Evolutionary conservation across 1,139 yeast genomes (phyloP), one percentile per base, ranked within the genome.

Genomic region (Kodamaea sp.): DNA sequence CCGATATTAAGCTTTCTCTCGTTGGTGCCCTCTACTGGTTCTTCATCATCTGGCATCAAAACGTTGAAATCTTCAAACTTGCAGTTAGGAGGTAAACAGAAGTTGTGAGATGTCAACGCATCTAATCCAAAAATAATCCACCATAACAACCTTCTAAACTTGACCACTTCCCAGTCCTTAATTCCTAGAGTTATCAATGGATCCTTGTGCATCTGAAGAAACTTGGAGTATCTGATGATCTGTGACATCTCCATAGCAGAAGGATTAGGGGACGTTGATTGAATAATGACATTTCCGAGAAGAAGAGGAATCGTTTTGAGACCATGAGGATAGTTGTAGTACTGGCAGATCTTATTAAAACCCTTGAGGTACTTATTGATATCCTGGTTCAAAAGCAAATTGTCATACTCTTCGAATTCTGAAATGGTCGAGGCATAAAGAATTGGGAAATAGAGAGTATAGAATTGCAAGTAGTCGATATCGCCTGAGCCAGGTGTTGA

Each of bases 61-160:
- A 81, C 81, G 46, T 79, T 80, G 52, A 76, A 77, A 45, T 78
- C 82, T 29, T 70, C 75, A 35, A 65, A 57, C 42, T 66, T 65
- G 39, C 81, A 75, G 21, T 76, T 67, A 1, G 86, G 85, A 0
- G 80, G 73, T 23, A 78, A 55, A 49, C 80, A 73, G 34, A 76
- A 72, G 43, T 78, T 78, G 42, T 77, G 73, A 18, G 83, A 72
- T 3, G 80, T 73, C 37, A 77, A 60, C 3, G 78, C 73, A 50
- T 80, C 86, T 35, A 80, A 57, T 12, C 78, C 77, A 46, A 78
- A 78, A 5, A 79, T 76, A 23, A 77, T 78, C 83, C 84, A 80
- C 84, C 85, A 80, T 12, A 80, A 51, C 35, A 77, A 50, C 47
- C 85, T 62, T 51, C 82, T 63, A 32, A 71, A 64, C 39, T 76